These are phyloP conservation scores for Picochlorum costavermella DNA, from an alignment of 139 green algal genomes.

Conservation along the genomic window DNA sequence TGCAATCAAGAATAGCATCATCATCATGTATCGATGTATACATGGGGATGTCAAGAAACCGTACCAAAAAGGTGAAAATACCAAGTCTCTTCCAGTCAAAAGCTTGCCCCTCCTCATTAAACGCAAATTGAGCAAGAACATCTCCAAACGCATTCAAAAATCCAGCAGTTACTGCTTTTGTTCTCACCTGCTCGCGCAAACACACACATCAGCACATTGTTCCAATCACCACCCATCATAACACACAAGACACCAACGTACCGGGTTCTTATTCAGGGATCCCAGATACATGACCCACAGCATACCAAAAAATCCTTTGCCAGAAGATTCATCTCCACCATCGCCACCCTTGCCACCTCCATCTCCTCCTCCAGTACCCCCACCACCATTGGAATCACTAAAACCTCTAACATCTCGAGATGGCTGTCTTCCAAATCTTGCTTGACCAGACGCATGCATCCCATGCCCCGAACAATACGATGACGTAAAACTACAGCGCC, in stretches of 20 bases:
- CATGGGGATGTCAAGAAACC: background rate
- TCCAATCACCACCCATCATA: too few species aligned
- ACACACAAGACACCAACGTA: background rate
- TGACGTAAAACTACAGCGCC: too few species aligned
- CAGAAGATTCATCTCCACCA: background rate
- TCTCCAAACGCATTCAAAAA: slow-evolving; percentile 81
- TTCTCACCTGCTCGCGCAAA: slow-evolving; percentile 27
- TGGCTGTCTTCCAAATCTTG: background rate
- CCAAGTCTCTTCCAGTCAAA: slow-evolving; percentile 46
- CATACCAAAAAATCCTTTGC: background rate
- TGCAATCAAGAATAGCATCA: background rate
- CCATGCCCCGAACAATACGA: too few species aligned
- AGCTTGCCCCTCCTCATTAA: slow-evolving; percentile 42
- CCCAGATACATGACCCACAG: background rate
- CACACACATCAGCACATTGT: background rate
- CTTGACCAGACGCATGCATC: background rate
- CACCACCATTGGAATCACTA: background rate
- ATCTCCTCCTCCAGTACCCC: background rate
- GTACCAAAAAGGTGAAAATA: slow-evolving; percentile 64
- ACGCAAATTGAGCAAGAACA: slow-evolving; percentile 58
- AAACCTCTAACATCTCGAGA: background rate
- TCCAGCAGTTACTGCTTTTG: slow-evolving; percentile 69
- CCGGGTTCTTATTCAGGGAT: background rate
- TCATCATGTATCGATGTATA: background rate
- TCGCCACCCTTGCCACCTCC: background rate